Base-by-base conservation (phyloP, 768 basidiomycete genomes). In the Lactifluus subvellereus region DNA sequence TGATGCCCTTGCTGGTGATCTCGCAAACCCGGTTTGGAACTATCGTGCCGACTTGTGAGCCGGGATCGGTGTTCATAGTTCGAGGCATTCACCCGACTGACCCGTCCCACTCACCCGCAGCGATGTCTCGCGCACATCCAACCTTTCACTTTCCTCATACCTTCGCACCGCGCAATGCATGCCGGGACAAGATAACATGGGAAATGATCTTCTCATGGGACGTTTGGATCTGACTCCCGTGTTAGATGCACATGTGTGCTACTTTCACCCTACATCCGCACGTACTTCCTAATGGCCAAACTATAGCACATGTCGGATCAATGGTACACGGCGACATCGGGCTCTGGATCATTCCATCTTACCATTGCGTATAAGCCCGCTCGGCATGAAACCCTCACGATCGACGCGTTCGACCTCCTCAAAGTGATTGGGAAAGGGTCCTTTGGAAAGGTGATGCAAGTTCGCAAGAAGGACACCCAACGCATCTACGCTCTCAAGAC, bases 401-500 rank as follows among this genome's bases (percentile, higher is more conserved):
- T 98, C 71, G 95, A 98, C 69, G 88, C 87, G 4, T 98, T 99
- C 71, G 96, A 99, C 64, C 78, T 99, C 54, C 87, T 99, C 71
- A 97, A 95, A 73, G 96, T 99, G 50, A 96, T 99, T 62, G 95
- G 96, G 20, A 98, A 98, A 75, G 96, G 97, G 11, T 89, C 87
- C 64, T 99, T 99, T 70, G 96, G 97, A 16, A 99, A 99, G 76
- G 95, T 96, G 42, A 98, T 98, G 97, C 96, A 99, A 82, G 96
- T 99, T 47, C 88, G 94, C 58, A 99, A 99, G 78, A 95, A 97
- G 77, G 94, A 99, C 75, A 98, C 97, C 1, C 84, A 92, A 68
- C 92, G 97, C 61, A 90, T 99, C 71, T 99, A 99, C 77, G 96
- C 96, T 2, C 80, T 99, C 70, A 98, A 98, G 79, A 98, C 97